Conservation (phyloP, 257 asterid species). For the Solanum habrochaites region DNA sequence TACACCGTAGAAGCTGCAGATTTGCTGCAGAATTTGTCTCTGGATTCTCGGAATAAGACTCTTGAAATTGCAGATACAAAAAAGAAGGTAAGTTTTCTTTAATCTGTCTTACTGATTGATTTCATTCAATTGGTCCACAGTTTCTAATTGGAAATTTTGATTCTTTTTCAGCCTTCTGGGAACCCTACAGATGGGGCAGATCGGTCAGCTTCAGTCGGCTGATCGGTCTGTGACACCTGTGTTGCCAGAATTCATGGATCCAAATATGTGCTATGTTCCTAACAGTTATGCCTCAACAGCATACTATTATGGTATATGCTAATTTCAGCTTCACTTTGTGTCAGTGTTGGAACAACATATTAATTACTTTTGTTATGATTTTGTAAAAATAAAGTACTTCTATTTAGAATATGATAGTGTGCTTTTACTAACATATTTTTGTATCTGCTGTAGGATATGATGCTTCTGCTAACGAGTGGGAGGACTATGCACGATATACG, state of each 20-base stretch:
- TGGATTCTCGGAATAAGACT: slow-evolving; percentile 43
- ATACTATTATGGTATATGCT: slow-evolving; percentile 19
- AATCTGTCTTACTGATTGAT: background rate
- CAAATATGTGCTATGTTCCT: slow-evolving; percentile 31
- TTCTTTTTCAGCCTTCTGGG: slow-evolving; percentile 18
- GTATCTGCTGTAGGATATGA: slow-evolving; percentile 18
- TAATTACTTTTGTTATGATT: background rate
- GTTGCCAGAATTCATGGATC: slow-evolving; percentile 36
- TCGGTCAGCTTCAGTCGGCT: slow-evolving; percentile 17
- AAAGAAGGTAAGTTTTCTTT: slow-evolving; percentile 22
- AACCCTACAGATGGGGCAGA: slow-evolving; percentile 17
- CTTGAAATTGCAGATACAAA: slow-evolving; percentile 30
- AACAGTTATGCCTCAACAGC: slow-evolving; percentile 35
- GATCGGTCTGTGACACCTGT: slow-evolving; percentile 38
- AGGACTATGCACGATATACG: slow-evolving; percentile 34
- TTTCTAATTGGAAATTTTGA: background rate
- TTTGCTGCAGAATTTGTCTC: slow-evolving; percentile 46
- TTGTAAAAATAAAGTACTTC: background rate
- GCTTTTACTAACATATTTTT: background rate
- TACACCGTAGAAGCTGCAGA: slow-evolving; percentile 39
- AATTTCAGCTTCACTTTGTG: background rate
- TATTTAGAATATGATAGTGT: background rate
- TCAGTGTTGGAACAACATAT: background rate
- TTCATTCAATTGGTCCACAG: background rate
- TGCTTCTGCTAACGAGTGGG: slow-evolving; percentile 35